Evolutionary conservation across 352 stramenopile genomes (phyloP).

Genomic region (Globisporangium iwayamae): DNA sequence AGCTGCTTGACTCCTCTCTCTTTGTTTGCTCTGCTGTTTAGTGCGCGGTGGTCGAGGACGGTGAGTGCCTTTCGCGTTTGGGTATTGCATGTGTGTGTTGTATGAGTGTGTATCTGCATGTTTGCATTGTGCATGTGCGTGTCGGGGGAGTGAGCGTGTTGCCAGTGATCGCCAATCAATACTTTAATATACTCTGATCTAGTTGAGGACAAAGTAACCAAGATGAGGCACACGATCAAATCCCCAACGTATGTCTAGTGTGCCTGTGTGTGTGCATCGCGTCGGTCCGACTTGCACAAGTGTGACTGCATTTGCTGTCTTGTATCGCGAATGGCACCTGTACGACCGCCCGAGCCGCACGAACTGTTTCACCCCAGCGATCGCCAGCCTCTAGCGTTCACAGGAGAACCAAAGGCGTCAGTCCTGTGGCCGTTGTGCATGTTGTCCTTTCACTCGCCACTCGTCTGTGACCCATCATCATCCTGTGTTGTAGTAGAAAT

Average conservation of each 20-base stretch:
- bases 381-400: neutral
- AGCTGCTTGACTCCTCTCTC: conserved; percentile 1
- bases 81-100: neutral
- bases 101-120: conserved; percentile 2
- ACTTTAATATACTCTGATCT: conserved; percentile 33
- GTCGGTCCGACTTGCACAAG: neutral
- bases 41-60: neutral
- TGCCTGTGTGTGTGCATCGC: neutral
- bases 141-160: conserved; percentile 12
- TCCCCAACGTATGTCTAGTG: neutral
- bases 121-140: conserved; percentile 2
- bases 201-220: conserved; percentile 22
- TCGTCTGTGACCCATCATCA: neutral
- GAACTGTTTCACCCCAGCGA: neutral
- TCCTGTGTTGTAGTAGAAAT: neutral
- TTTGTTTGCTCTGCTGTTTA: conserved; percentile 5
- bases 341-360: neutral
- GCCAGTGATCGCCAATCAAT: conserved; percentile 24
- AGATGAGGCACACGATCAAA: conserved; percentile 21
- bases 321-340: neutral
- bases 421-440: neutral
- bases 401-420: no score
- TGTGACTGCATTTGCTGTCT: neutral
- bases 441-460: neutral
- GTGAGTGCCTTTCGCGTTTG: conserved; percentile 8